These are phyloP conservation scores for Coleophoma cylindrospora DNA, from an alignment of 2,329 filamentous ascomycete genomes.

Conservation along the genomic window DNA sequence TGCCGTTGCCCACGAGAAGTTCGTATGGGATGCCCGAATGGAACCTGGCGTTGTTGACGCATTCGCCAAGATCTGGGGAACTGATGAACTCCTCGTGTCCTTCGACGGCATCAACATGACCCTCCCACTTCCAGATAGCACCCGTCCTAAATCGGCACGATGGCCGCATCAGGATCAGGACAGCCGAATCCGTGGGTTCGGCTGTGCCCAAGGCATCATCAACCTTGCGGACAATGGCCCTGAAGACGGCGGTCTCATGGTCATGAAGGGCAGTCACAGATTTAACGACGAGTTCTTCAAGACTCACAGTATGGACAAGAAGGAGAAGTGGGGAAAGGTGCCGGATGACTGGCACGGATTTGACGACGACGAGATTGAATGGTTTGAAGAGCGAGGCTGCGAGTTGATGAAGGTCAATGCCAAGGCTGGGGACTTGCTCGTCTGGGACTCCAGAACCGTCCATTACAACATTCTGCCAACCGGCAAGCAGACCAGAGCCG, in stretches of 20 bases:
- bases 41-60: slow-evolving; percentile 31
- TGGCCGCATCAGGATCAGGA: slow-evolving; percentile 35
- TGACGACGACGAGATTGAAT: slow-evolving; percentile 33
- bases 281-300: slow-evolving; percentile 24
- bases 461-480: slow-evolving; percentile 35
- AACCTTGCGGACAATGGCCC: slow-evolving; percentile 29
- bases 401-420: slow-evolving; percentile 32
- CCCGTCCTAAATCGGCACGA: neutral
- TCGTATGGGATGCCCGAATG: slow-evolving; percentile 30
- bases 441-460: slow-evolving; percentile 41
- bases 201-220: slow-evolving; percentile 38
- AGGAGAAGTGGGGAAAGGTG: slow-evolving; percentile 6
- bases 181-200: slow-evolving; percentile 30
- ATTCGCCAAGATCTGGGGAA: slow-evolving; percentile 35
- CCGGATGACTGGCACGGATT: slow-evolving; percentile 12
- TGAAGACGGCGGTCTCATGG: slow-evolving; percentile 26
- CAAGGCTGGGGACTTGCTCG: slow-evolving; percentile 36
- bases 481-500: slow-evolving; percentile 21
- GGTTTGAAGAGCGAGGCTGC: slow-evolving; percentile 34
- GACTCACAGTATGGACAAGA: slow-evolving; percentile 2
- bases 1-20: slow-evolving; percentile 32
- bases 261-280: slow-evolving; percentile 23
- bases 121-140: slow-evolving; percentile 18
- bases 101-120: slow-evolving; percentile 39
- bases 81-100: slow-evolving; percentile 36